phyloP scores from a whole-genome alignment of 108 stramenopile genomes.

The Fragilariopsis cylindrus region DNA sequence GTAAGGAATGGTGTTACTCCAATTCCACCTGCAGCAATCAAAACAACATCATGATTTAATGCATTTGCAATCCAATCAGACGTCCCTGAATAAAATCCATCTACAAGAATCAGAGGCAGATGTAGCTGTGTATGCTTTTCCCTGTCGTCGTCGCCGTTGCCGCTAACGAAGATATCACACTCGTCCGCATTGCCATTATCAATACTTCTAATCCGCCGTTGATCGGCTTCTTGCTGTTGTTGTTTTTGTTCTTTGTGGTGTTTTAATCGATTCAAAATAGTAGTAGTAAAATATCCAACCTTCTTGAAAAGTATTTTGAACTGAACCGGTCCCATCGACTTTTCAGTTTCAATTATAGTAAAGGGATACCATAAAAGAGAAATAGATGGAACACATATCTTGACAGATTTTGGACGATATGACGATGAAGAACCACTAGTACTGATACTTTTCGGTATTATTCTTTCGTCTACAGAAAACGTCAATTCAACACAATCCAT shows the following conservation, averaged over 20 bases:
- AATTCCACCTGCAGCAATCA: conserved; percentile 6
- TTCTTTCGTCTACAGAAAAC: neutral
- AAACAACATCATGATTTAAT: neutral
- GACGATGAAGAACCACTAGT: neutral
- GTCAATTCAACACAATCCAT: neutral
- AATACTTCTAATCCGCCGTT: neutral
- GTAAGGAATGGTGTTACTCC: neutral
- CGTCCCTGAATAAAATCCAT: neutral
- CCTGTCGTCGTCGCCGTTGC: neutral
- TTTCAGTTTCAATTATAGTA: neutral
- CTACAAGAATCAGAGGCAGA: neutral
- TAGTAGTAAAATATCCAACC: conserved; percentile 2
- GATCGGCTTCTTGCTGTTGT: neutral
- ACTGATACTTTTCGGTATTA: too few species aligned
- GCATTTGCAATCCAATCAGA: conserved; percentile 5
- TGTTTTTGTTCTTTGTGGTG: neutral
- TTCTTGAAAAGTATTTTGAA: neutral
- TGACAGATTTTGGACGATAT: neutral
- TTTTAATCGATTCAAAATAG: neutral
- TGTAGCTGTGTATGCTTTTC: neutral
- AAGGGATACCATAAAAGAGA: conserved; percentile 4
- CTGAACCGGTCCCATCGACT: neutral
- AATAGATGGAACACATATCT: conserved; percentile 9
- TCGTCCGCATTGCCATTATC: neutral
- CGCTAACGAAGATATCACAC: neutral